Evolutionary conservation across 2,329 filamentous ascomycete species (phyloP), one percentile per base, ranked within the genome.

Genomic region (Gyromitra esculenta): DNA sequence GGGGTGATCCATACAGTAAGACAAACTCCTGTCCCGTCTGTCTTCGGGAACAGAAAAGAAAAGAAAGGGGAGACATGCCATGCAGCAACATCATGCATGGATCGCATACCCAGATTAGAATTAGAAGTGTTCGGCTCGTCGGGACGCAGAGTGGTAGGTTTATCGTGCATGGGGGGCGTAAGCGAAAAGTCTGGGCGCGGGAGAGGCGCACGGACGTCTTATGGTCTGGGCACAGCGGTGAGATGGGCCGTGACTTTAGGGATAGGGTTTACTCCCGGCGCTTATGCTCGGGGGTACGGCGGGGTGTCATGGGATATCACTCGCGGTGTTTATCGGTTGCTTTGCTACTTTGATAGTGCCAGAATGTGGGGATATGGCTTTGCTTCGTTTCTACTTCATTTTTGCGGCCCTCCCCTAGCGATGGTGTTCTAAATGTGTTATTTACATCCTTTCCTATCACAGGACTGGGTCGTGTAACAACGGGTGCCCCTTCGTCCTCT

Each of bases 151-250:
- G 48, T 52, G 45, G 18, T 54, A 52, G 45, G 63, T 65, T 1
- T 65, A 59, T 48, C 52, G 43, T 69, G 71, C 71, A 67, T 74
- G 54, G 39, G 50, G 48, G 43, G 63, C 71, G 54, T 73, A 73
- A 74, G 71, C 71, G 71, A 73, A 21, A 41, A 41, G 18, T 68
- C 62, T 73, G 18, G 63, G 63, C 35, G 35, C 59, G 50, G 50
- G 62, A 65, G 52, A 59, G 60, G 62, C 39, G 71, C 63, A 69
- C 56, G 45, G 70, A 59, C 57, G 43, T 39, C 31, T 67, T 39
- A 7, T 31, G 43, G 50, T 35, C 21, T 39, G 21, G 59, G 25
- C 2, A 25, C n/a, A 15, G 41, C 9, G 2, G 18, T 21, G 15
- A 45, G 41, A 45, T 45, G 41, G 41, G 41, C 1, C 7, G 9